These are phyloP conservation scores for Gardenia jasminoides DNA, from an alignment of 257 asterid genomes.

Conservation along the genomic window DNA sequence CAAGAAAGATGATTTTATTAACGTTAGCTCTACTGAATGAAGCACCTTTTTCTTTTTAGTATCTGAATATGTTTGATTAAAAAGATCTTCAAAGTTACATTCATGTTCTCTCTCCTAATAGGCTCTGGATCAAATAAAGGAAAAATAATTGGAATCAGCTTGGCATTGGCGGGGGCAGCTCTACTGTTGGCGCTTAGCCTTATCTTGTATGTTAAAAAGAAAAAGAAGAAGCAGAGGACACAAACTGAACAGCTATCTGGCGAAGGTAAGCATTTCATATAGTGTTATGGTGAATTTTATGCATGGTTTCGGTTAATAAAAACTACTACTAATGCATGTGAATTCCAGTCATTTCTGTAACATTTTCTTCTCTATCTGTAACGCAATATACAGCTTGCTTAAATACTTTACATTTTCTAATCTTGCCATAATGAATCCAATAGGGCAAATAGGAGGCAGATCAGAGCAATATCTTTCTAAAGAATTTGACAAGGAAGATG, in stretches of 20 bases:
- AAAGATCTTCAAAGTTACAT: background rate
- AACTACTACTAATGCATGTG: background rate
- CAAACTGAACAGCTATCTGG: background rate
- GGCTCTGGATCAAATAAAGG: background rate
- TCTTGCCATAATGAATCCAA: background rate
- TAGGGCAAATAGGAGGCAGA: slow-evolving; percentile 3
- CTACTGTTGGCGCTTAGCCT: background rate
- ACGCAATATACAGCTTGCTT: background rate
- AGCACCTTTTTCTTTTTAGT: background rate
- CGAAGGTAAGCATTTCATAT: slow-evolving; percentile 2
- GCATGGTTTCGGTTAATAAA: background rate
- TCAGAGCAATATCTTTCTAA: background rate
- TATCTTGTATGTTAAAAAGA: background rate
- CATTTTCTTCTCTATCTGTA: background rate
- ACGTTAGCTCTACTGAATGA: background rate
- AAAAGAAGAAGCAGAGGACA: slow-evolving; percentile 3
- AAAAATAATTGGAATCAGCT: slow-evolving; percentile 7
- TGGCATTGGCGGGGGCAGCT: slow-evolving; percentile 1
- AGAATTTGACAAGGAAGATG: slow-evolving; percentile 17
- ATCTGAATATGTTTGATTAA: background rate
- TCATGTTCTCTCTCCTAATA: background rate
- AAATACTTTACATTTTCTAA: background rate
- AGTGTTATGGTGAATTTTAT: background rate
- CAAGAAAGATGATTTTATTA: background rate
- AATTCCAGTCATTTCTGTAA: background rate